Evolutionary conservation across 2,329 filamentous ascomycete genomes (phyloP).

Genomic region (Leptodontidium sp.): DNA sequence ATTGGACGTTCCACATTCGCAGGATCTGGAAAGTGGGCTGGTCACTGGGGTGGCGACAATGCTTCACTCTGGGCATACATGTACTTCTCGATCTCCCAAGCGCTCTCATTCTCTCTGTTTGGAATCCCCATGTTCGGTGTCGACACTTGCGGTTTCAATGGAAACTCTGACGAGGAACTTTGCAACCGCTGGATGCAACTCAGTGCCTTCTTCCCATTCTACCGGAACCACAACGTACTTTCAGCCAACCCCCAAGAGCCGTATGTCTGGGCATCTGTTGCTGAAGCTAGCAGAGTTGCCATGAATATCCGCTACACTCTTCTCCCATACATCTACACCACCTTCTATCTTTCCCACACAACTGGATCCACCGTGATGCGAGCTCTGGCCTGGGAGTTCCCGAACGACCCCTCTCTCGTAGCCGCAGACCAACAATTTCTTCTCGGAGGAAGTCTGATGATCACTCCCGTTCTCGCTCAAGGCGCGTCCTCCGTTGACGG

Average conservation of each 20-base stretch:
- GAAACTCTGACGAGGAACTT: conserved; percentile 72
- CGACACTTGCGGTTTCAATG: conserved; percentile 75
- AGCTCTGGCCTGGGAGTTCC: conserved; percentile 78
- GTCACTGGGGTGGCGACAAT: conserved; percentile 87
- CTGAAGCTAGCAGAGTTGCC: conserved; percentile 68
- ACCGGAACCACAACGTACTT: conserved; percentile 77
- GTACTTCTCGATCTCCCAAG: conserved; percentile 80
- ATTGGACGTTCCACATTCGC: conserved; percentile 85
- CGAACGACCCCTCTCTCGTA: conserved; percentile 72
- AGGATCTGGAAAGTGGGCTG: conserved; percentile 77
- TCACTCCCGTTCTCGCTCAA: conserved; percentile 72
- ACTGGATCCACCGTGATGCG: conserved; percentile 76
- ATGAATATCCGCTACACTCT: conserved; percentile 77
- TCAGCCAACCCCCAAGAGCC: conserved; percentile 72
- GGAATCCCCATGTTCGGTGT: conserved; percentile 81
- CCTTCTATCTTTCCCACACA: conserved; percentile 71
- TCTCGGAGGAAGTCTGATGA: conserved; percentile 69
- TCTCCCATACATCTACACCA: conserved; percentile 79
- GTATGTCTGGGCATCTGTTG: conserved; percentile 73
- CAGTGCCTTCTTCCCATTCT: conserved; percentile 79
- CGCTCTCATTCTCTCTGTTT: conserved; percentile 76
- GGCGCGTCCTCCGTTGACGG: conserved; percentile 68
- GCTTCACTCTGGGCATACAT: conserved; percentile 75
- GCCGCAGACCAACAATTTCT: conserved; percentile 76
- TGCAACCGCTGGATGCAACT: conserved; percentile 80